phyloP scores from a whole-genome alignment of 2,329 filamentous ascomycete species.

The Fusarium siculi region DNA sequence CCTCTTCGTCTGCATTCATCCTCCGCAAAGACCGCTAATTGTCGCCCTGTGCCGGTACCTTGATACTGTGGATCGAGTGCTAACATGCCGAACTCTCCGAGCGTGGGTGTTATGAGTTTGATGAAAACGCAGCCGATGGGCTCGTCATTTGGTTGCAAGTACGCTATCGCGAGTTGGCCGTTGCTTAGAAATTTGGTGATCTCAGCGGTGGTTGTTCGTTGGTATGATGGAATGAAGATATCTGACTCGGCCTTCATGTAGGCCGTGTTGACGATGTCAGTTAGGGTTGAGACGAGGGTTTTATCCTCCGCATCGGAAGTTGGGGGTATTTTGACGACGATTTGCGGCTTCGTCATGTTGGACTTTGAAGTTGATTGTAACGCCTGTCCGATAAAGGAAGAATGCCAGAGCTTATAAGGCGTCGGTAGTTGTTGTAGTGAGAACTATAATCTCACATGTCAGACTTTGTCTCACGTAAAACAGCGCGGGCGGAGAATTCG shows the following conservation, averaged over 20 bases:
- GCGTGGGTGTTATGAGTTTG: constrained; percentile 29
- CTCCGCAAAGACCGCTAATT: constrained; percentile 44
- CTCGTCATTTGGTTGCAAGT: constrained; percentile 1
- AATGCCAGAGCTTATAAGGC: fast-evolving
- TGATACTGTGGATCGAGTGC: constrained; percentile 39
- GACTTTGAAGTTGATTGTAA: fast-evolving
- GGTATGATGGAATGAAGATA: constrained; percentile 43
- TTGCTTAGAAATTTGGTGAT: constrained; percentile 36
- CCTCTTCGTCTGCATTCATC: constrained; percentile 40
- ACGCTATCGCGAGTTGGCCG: constrained; percentile 42
- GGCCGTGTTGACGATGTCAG: constrained; percentile 42
- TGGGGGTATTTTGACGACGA: constrained; percentile 37
- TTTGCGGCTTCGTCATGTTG: neutral
- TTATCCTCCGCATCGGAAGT: constrained; percentile 31
- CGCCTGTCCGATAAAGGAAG: fast-evolving
- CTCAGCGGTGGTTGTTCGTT: constrained; percentile 38
- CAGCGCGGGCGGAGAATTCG: neutral
- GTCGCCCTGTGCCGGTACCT: constrained; percentile 41
- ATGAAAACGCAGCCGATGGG: constrained; percentile 44
- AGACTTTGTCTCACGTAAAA: neutral
- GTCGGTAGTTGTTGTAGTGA: neutral
- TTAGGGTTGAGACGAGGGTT: constrained; percentile 21
- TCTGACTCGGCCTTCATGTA: constrained; percentile 42
- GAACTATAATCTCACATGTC: neutral
- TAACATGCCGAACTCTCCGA: constrained; percentile 46